Conservation (phyloP, 495 filamentous ascomycete species). For the Cercophora sp. region DNA sequence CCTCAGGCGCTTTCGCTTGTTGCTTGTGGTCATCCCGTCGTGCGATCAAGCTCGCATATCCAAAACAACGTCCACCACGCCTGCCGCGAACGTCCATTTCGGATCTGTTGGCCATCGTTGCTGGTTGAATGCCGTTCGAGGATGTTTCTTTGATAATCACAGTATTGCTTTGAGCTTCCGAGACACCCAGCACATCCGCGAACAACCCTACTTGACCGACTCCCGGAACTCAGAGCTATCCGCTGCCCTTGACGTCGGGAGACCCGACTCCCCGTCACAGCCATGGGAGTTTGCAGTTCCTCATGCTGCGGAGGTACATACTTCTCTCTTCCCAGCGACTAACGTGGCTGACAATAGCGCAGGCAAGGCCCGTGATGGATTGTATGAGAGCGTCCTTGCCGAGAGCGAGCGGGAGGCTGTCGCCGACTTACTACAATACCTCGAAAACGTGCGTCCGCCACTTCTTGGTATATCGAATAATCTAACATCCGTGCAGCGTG, state of each 20-base stretch:
- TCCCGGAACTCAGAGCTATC: constrained; percentile 7
- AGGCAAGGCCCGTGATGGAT: constrained; percentile 86
- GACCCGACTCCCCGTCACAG: constrained; percentile 17
- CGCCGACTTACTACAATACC: constrained; percentile 87
- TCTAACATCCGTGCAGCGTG: constrained; percentile 55
- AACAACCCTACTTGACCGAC: constrained; percentile 10
- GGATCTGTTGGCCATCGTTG: constrained; percentile 11
- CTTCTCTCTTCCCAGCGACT: no score
- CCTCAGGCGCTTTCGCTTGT: constrained; percentile 4
- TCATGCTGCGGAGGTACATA: constrained; percentile 39
- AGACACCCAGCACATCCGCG: constrained; percentile 5
- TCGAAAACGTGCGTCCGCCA: constrained; percentile 95
- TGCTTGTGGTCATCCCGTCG: constrained; percentile 7
- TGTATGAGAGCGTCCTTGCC: constrained; percentile 92
- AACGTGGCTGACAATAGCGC: constrained; percentile 13
- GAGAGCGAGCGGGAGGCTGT: constrained; percentile 98
- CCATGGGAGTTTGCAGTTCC: constrained; percentile 41
- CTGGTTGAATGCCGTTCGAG: constrained; percentile 9
- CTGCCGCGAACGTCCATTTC: constrained; percentile 7
- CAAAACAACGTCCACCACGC: constrained; percentile 20
- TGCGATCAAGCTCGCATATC: constrained; percentile 17
- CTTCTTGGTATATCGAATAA: no score
- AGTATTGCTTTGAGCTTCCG: constrained; percentile 6
- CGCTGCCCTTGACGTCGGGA: constrained; percentile 12
- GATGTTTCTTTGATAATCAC: constrained; percentile 23